Evolutionary conservation across 495 filamentous ascomycete species (phyloP).

Genomic region (Poronia punctata): DNA sequence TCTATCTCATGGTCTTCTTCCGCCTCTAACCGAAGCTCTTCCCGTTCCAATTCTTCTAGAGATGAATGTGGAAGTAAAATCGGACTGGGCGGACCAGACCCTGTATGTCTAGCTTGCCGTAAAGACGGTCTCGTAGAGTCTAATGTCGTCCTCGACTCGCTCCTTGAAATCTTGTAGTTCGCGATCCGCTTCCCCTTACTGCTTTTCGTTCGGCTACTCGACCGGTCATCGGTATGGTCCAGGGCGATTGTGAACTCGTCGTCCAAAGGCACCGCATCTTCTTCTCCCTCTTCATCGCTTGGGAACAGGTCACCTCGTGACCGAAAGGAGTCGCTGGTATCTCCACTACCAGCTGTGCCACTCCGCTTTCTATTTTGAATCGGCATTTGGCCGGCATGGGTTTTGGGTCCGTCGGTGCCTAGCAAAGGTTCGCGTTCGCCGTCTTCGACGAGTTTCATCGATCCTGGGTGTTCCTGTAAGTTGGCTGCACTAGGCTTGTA

Average conservation of each 20-base stretch:
- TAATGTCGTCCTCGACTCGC: slow-evolving; percentile 42
- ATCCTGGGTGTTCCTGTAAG: slow-evolving; percentile 77
- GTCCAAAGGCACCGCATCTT: slow-evolving; percentile 86
- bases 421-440: slow-evolving; percentile 70
- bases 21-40: slow-evolving; percentile 61
- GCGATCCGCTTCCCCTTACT: slow-evolving; percentile 55
- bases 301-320: slow-evolving; percentile 92
- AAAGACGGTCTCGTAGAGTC: slow-evolving; percentile 39
- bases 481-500: slow-evolving; percentile 91
- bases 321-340: slow-evolving; percentile 80
- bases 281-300: slow-evolving; percentile 80
- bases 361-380: slow-evolving; percentile 61
- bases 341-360: slow-evolving; percentile 70
- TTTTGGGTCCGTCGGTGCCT: slow-evolving; percentile 40
- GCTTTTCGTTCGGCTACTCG: slow-evolving; percentile 57
- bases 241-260: slow-evolving; percentile 86
- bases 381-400: slow-evolving; percentile 9
- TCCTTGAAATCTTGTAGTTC: slow-evolving; percentile 51
- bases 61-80: slow-evolving; percentile 42
- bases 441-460: slow-evolving; percentile 27
- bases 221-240: slow-evolving; percentile 66
- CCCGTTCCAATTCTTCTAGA: slow-evolving; percentile 64
- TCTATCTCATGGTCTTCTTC: slow-evolving; percentile 68
- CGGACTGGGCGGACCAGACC: slow-evolving; percentile 26
- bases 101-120: slow-evolving; percentile 26